Base-by-base conservation (phyloP, 1,284 basidiomycete genomes). In the Rhodotorula sp. region DNA sequence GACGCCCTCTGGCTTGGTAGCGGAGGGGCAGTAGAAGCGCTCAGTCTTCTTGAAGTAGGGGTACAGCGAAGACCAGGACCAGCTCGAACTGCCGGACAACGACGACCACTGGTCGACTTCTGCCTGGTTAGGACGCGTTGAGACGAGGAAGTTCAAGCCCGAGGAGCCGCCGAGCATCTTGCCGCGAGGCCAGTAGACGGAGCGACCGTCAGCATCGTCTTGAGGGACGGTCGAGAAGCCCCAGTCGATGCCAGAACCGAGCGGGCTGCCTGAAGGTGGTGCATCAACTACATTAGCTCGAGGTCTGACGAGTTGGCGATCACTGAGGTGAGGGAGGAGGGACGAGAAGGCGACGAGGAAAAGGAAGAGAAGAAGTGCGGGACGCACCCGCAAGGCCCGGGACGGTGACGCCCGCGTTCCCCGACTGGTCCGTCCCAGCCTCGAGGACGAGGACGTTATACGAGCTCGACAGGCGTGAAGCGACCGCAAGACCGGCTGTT, bases 21-120 rank as follows among this genome's bases (percentile, higher is more conserved):
- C 81, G 1, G 75, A 76, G 20, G 70, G 68, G 57, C 69, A 70
- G 51, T 74, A 74, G 73, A 75, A 77, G 22, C 74, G 77, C 64
- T 79, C 75, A 56, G 78, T 78, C 65, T 60, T 84, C 80, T 87
- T 87, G 81, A 86, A 84, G 9, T 68, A 81, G 5, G 78, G 77
- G 67, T 83, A 84, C 67, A 53, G 20, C 2, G 15, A n/a, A 20
- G 20, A 24, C 30, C n/a, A 36, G 60, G 1, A 81, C 87, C 87
- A 88, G 29, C 79, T 76, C 24, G 79, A 78, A 39, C 81, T 80
- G 2, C 78, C 59, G 17, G 39, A n/a, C 13, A 70, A 53, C 4
- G 74, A 77, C 70, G 49, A 78, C 81, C 81, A 83, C 46, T 79
- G 79, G 64, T 83, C 81, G 66, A 82, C 81, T 66, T 83, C 82